Evolutionary conservation across 495 filamentous ascomycete genomes (phyloP).

Genomic region (Lophium mytilinum): DNA sequence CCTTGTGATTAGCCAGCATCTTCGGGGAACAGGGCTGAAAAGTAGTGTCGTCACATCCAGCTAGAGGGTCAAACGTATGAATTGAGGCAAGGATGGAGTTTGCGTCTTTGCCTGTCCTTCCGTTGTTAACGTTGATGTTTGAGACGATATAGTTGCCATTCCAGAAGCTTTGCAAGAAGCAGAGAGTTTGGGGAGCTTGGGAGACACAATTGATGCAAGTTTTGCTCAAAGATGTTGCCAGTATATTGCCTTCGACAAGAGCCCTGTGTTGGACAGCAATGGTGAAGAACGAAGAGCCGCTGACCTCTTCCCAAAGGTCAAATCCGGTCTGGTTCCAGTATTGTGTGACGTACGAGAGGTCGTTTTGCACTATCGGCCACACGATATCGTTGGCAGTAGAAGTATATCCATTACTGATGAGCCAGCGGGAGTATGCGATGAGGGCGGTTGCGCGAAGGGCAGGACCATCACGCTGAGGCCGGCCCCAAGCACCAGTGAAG

Average conservation of each 20-base stretch:
- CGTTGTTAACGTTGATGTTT: slow-evolving; percentile 43
- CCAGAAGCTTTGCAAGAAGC: slow-evolving; percentile 62
- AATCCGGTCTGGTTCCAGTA: slow-evolving; percentile 65
- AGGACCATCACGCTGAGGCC: slow-evolving; percentile 64
- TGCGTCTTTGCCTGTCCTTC: slow-evolving; percentile 52
- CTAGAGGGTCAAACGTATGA: slow-evolving; percentile 54
- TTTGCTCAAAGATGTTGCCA: slow-evolving; percentile 43
- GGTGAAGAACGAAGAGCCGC: slow-evolving; percentile 55
- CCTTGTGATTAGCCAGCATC: slow-evolving; percentile 59
- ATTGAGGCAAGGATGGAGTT: slow-evolving; percentile 56
- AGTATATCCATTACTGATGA: slow-evolving; percentile 43
- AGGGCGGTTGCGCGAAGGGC: slow-evolving; percentile 58
- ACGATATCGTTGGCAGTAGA: slow-evolving; percentile 37
- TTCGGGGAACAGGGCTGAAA: slow-evolving; percentile 58
- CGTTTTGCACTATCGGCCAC: slow-evolving; percentile 59
- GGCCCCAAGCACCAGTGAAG: slow-evolving; percentile 58
- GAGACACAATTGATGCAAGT: slow-evolving; percentile 43
- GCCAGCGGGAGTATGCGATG: slow-evolving; percentile 37
- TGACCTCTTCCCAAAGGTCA: slow-evolving; percentile 67
- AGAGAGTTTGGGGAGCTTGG: slow-evolving; percentile 51
- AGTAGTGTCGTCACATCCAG: slow-evolving; percentile 48
- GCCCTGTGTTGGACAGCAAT: slow-evolving; percentile 42
- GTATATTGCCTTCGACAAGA: slow-evolving; percentile 54
- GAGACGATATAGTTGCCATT: slow-evolving; percentile 44
- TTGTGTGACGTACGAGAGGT: slow-evolving; percentile 60